These are phyloP conservation scores for Daldinia caldariorum DNA, from an alignment of 495 filamentous ascomycete species.

Conservation along the genomic window DNA sequence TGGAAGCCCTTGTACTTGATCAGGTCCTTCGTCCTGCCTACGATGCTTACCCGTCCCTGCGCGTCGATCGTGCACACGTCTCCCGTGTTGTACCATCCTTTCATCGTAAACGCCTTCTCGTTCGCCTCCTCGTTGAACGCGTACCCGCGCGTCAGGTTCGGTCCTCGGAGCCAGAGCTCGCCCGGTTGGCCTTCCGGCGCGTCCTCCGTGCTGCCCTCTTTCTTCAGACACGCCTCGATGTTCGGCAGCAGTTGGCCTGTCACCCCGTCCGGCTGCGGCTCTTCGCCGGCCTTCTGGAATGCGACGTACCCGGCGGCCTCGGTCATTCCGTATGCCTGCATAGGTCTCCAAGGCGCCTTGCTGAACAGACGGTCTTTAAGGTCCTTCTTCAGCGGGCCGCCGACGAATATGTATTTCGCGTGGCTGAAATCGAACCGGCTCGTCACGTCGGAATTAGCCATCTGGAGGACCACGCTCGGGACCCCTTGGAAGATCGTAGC, in stretches of 20 bases:
- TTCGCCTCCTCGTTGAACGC: constrained; percentile 69
- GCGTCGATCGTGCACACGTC: constrained; percentile 69
- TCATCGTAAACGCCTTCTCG: constrained; percentile 60
- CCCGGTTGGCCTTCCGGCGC: constrained; percentile 65
- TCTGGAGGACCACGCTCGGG: constrained; percentile 41
- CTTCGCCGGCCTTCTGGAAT: constrained; percentile 36
- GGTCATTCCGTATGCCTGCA: constrained; percentile 47
- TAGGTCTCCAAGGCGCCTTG: constrained; percentile 38
- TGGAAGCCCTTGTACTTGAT: constrained; percentile 80
- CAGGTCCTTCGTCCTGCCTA: constrained; percentile 73
- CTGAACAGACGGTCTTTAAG: constrained; percentile 27
- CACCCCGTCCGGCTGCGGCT: constrained; percentile 24
- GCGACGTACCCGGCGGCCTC: constrained; percentile 47
- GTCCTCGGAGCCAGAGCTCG: constrained; percentile 73
- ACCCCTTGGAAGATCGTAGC: constrained; percentile 44
- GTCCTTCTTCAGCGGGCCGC: constrained; percentile 34
- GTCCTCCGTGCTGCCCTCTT: constrained; percentile 52
- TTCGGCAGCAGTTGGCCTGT: constrained; percentile 40
- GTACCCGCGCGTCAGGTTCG: constrained; percentile 72
- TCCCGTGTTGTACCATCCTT: constrained; percentile 74
- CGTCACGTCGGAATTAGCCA: constrained; percentile 39
- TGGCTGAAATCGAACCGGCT: constrained; percentile 37
- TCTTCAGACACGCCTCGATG: constrained; percentile 44
- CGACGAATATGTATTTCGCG: constrained; percentile 41
- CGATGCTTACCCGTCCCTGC: constrained; percentile 69